phyloP scores from a whole-genome alignment of 441 rosid genomes.

The Aleurites moluccanus region DNA sequence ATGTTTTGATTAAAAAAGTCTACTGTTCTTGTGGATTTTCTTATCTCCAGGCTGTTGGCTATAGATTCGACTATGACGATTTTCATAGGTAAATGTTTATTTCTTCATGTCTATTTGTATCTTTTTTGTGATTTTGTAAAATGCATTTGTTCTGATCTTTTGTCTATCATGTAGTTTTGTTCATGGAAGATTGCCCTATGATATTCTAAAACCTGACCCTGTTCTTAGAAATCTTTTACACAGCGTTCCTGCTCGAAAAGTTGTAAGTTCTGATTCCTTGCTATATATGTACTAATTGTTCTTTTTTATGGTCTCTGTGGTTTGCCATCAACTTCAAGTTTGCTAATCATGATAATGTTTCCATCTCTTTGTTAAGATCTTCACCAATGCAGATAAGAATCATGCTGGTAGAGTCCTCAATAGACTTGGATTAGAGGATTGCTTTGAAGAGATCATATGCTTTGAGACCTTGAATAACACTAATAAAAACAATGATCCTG shows the following conservation, averaged over 20 bases:
- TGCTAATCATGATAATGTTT: not conserved
- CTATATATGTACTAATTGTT: not conserved
- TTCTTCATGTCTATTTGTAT: not conserved
- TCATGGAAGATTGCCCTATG: constrained; percentile 85
- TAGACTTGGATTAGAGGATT: constrained; percentile 80
- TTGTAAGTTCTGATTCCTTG: constrained; percentile 42
- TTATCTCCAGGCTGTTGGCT: constrained; percentile 68
- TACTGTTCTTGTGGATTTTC: not conserved
- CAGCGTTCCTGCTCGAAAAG: constrained; percentile 73
- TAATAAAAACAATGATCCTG: constrained; percentile 14
- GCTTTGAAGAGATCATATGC: constrained; percentile 84
- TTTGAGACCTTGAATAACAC: constrained; percentile 79
- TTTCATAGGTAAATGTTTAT: constrained; percentile 59
- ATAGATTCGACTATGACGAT: constrained; percentile 67
- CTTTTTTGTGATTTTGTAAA: not conserved
- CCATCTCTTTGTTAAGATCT: constrained; percentile 34
- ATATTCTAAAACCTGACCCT: constrained; percentile 72
- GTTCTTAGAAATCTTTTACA: constrained; percentile 62
- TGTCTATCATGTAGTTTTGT: constrained; percentile 47
- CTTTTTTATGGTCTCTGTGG: not conserved
- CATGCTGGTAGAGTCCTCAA: constrained; percentile 63
- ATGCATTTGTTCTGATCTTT: constrained; percentile 18
- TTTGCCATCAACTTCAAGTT: not conserved
- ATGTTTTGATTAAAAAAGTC: not conserved
- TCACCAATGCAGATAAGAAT: constrained; percentile 74